phyloP scores from a whole-genome alignment of 2,329 filamentous ascomycete species.

The Pestalotiopsis sp. region DNA sequence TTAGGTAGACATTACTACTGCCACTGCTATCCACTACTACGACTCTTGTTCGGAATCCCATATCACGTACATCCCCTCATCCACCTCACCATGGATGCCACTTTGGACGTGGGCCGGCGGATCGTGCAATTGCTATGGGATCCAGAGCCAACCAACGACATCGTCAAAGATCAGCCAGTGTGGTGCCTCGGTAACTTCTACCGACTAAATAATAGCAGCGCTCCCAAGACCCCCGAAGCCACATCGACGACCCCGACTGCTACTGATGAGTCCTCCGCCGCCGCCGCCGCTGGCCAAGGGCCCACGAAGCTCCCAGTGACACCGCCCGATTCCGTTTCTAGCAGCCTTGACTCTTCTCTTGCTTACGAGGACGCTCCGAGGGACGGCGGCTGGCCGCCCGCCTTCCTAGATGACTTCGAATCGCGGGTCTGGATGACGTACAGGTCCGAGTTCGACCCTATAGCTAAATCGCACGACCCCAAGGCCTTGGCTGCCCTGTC shows the following conservation, averaged over 20 bases:
- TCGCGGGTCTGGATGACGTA: conserved; percentile 97
- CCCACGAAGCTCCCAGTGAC: conserved; percentile 39
- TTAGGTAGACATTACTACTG: neutral
- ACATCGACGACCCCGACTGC: neutral
- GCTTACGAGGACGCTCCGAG: conserved; percentile 45
- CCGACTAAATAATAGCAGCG: conserved; percentile 35
- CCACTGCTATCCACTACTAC: neutral
- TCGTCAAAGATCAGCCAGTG: conserved; percentile 64
- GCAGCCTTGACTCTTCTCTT: conserved; percentile 53
- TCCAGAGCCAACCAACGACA: conserved; percentile 80
- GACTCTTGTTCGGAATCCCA: neutral
- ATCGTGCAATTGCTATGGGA: conserved; percentile 94
- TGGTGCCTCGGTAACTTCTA: conserved; percentile 75
- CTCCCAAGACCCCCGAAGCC: conserved; percentile 7
- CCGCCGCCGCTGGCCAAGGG: conserved; percentile 11
- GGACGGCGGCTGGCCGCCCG: conserved; percentile 72
- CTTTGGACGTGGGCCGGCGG: conserved; percentile 74
- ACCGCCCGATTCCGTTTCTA: conserved; percentile 48
- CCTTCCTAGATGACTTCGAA: conserved; percentile 90
- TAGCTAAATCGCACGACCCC: conserved; percentile 75
- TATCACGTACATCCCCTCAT: neutral
- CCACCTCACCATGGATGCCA: conserved; percentile 33
- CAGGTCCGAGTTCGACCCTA: conserved; percentile 79
- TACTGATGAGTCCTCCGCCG: neutral
- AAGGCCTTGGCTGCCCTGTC: conserved; percentile 72